Conservation (phyloP, 1,284 basidiomycete genomes). For the Tremellales sp. region DNA sequence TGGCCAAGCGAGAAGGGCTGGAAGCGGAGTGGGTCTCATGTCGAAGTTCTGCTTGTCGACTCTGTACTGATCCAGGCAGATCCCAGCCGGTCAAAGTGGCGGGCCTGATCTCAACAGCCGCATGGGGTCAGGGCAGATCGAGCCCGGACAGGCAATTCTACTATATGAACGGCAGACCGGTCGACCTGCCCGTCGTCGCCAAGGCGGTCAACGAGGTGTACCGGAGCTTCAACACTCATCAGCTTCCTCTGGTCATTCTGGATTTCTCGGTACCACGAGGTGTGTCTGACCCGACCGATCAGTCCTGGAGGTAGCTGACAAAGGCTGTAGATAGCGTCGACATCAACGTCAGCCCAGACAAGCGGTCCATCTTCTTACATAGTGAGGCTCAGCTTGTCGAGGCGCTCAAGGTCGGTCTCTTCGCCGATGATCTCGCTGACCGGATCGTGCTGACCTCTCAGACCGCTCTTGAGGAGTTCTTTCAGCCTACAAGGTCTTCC, state of each 20-base stretch:
- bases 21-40: conserved; percentile 26
- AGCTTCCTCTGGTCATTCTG: conserved; percentile 76
- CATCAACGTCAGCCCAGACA: conserved; percentile 95
- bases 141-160: conserved; percentile 86
- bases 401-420: conserved; percentile 63
- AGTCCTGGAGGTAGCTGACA: conserved; percentile 4
- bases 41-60: background rate
- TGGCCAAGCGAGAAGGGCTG: conserved; percentile 44
- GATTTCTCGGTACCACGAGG: conserved; percentile 76
- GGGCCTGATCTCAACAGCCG: conserved; percentile 43
- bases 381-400: conserved; percentile 77
- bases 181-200: conserved; percentile 72
- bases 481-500: conserved; percentile 64
- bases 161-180: conserved; percentile 90
- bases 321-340: conserved; percentile 74
- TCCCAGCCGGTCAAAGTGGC: conserved; percentile 31
- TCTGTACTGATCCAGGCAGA: conserved; percentile 15
- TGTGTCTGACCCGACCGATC: conserved; percentile 44
- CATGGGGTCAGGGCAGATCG: conserved; percentile 59
- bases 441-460: conserved; percentile 35
- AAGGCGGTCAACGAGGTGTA: conserved; percentile 88
- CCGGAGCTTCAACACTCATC: conserved; percentile 73
- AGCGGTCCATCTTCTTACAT: conserved; percentile 88
- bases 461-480: conserved; percentile 60
- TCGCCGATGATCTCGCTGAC: background rate